Conservation (phyloP, 805 yeast species). For the Novakomyces olei region DNA sequence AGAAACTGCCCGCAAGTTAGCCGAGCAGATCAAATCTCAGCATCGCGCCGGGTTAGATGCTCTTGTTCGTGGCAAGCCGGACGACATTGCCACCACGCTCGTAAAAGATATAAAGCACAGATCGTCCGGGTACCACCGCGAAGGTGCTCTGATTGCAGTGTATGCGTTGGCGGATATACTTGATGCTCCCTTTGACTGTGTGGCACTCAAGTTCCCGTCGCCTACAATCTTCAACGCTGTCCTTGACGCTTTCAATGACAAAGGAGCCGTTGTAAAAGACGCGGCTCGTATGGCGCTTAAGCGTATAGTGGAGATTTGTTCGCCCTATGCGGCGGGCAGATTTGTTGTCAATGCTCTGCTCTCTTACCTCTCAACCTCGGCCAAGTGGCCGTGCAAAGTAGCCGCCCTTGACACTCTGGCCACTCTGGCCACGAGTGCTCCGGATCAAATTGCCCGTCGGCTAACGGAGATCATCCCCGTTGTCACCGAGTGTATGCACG, state of each 20-base stretch:
- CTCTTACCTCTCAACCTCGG: constrained; percentile 49
- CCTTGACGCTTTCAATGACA: constrained; percentile 64
- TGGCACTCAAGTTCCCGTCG: constrained; percentile 12
- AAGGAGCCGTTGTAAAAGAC: constrained; percentile 65
- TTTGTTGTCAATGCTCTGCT: constrained; percentile 40
- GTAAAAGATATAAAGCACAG: background rate
- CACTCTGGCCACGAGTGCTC: constrained; percentile 53
- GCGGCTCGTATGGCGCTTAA: constrained; percentile 68
- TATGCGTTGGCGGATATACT: too few species aligned
- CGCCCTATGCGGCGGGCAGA: constrained; percentile 59
- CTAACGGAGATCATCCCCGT: constrained; percentile 65
- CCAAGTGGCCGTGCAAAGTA: constrained; percentile 81
- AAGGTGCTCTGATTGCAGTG: constrained; percentile 3
- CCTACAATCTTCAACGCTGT: constrained; percentile 51
- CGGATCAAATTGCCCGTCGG: constrained; percentile 62
- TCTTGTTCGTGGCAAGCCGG: too few species aligned
- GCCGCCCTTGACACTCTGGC: constrained; percentile 38
- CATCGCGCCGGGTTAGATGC: too few species aligned
- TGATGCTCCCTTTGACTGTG: background rate
- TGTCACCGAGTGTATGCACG: constrained; percentile 74
- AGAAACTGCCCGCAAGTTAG: too few species aligned
- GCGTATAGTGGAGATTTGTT: constrained; percentile 43
- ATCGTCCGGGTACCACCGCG: constrained; percentile 2
- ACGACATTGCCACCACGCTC: background rate
- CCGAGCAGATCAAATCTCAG: too few species aligned